A percentile compares a stretch with the other conserved stretches of the same genome.
Conservation (phyloP, 371 early-diverging fungal genomes). For the Saksenaea vasiformis region DNA sequence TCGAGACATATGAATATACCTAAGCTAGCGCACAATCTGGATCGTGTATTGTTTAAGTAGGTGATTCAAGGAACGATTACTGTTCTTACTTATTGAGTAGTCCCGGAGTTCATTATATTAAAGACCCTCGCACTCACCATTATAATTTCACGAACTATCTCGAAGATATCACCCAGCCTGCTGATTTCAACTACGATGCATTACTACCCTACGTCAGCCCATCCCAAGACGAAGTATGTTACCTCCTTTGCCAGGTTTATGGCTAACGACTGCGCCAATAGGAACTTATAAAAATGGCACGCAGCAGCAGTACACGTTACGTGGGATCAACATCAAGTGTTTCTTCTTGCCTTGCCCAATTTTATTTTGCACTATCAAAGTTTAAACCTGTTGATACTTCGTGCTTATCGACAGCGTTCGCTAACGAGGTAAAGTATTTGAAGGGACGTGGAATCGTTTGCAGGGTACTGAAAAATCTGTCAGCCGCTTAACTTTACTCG, state of each 20-base stretch:
- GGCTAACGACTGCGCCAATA: slow-evolving; percentile 13
- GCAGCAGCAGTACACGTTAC: slow-evolving; percentile 51
- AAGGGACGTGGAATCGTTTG: not conserved
- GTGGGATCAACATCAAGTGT: slow-evolving; percentile 91
- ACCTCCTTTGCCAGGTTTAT: not conserved
- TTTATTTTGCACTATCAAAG: slow-evolving; percentile 76
- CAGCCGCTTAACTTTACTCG: slow-evolving; percentile 62
- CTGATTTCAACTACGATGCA: slow-evolving; percentile 78
- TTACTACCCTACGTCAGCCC: slow-evolving; percentile 80
- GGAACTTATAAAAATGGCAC: slow-evolving; percentile 54
- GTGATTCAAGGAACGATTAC: slow-evolving; percentile 1
- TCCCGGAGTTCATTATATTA: slow-evolving; percentile 84
- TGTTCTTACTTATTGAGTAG: slow-evolving; percentile 31
- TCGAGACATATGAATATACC: slow-evolving; percentile 22
- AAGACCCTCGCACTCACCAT: slow-evolving; percentile 77
- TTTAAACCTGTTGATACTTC: slow-evolving; percentile 64
- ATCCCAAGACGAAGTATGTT: slow-evolving; percentile 68
- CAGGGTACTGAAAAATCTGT: not conserved
- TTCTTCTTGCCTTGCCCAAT: slow-evolving; percentile 73
- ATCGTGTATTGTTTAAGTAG: slow-evolving; percentile 82
- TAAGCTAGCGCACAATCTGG: slow-evolving; percentile 75
- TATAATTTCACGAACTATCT: slow-evolving; percentile 84
- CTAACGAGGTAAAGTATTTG: slow-evolving; percentile 44
- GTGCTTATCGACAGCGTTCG: slow-evolving; percentile 64
- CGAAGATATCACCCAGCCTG: slow-evolving; percentile 74